Evolutionary conservation across 2,329 filamentous ascomycete species (phyloP).

Genomic region (Epichloe sylvatica): DNA sequence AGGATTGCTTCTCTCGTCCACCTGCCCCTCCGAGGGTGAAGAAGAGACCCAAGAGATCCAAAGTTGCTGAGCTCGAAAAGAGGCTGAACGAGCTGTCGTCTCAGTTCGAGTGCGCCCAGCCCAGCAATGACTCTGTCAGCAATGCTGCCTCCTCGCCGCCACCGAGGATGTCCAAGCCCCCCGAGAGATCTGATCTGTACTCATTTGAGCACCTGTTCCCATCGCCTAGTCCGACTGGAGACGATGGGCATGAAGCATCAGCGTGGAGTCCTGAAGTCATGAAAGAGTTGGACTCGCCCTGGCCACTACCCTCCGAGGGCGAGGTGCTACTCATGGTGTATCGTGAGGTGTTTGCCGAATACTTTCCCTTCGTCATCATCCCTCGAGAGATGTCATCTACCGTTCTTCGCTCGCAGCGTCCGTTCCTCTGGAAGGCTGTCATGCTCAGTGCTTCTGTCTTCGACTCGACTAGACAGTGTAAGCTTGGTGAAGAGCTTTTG

Average conservation of each 20-base stretch:
- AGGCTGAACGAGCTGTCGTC: conserved; percentile 35
- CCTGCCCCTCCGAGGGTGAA: conserved; percentile 34
- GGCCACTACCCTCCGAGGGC: conserved; percentile 29
- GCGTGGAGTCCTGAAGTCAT: conserved; percentile 11
- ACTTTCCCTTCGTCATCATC: conserved; percentile 34
- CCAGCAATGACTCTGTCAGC: conserved; percentile 7
- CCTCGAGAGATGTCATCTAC: conserved; percentile 22
- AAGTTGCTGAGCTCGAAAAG: conserved; percentile 37
- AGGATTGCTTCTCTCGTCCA: conserved; percentile 31
- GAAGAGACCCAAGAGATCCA: conserved; percentile 32
- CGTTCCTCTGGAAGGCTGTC: conserved; percentile 35
- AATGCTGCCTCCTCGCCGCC: conserved; percentile 6
- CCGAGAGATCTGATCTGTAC: conserved; percentile 11
- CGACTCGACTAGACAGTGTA: conserved; percentile 29
- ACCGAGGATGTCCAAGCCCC: conserved; percentile 1
- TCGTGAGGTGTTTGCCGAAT: conserved; percentile 17
- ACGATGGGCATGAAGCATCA: conserved; percentile 10
- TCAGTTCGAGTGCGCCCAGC: conserved; percentile 22
- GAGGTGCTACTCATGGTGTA: conserved; percentile 25
- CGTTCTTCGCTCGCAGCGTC: conserved; percentile 24
- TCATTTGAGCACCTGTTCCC: conserved; percentile 25
- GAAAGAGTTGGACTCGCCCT: conserved; percentile 19
- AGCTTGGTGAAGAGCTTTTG: conserved; percentile 30
- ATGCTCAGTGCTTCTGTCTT: conserved; percentile 31
- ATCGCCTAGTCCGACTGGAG: conserved; percentile 10